A percentile compares a stretch with the other conserved stretches of the same genome.
Conservation (phyloP, 441 rosid genomes). For the Biscutella laevigata region DNA sequence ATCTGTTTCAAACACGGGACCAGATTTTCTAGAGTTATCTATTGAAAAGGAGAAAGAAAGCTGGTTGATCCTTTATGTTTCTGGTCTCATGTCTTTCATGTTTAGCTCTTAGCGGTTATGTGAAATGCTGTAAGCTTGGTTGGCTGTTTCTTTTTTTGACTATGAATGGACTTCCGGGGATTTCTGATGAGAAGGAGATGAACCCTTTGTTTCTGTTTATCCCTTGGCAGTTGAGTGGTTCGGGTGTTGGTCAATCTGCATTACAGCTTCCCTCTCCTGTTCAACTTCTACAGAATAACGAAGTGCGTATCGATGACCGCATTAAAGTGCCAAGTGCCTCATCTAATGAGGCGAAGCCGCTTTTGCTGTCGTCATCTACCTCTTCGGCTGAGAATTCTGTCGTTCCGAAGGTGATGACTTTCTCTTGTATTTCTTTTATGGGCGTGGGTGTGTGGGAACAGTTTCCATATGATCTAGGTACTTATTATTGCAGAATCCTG, state of each 20-base stretch:
- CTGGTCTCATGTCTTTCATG: conserved; percentile 4
- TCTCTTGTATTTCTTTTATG: not conserved
- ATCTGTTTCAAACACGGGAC: not conserved
- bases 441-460: not conserved
- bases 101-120: not conserved
- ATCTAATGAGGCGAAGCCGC: conserved; percentile 45
- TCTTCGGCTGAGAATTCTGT: conserved; percentile 43
- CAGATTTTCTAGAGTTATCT: not conserved
- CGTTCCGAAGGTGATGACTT: conserved; percentile 47
- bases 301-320: conserved; percentile 51
- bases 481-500: conserved; percentile 32
- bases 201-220: not conserved
- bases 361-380: conserved; percentile 36
- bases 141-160: not conserved
- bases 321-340: conserved; percentile 34
- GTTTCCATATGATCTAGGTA: not conserved
- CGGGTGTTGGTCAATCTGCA: conserved; percentile 35
- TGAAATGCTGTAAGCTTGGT: conserved; percentile 2
- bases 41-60: not conserved
- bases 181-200: not conserved
- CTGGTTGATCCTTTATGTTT: not conserved
- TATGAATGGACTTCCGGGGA: not conserved
- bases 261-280: conserved; percentile 46
- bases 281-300: conserved; percentile 52
- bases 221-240: conserved; percentile 40